Conservation (phyloP, 2,329 filamentous ascomycete species). For the Elsinoe australis region DNA sequence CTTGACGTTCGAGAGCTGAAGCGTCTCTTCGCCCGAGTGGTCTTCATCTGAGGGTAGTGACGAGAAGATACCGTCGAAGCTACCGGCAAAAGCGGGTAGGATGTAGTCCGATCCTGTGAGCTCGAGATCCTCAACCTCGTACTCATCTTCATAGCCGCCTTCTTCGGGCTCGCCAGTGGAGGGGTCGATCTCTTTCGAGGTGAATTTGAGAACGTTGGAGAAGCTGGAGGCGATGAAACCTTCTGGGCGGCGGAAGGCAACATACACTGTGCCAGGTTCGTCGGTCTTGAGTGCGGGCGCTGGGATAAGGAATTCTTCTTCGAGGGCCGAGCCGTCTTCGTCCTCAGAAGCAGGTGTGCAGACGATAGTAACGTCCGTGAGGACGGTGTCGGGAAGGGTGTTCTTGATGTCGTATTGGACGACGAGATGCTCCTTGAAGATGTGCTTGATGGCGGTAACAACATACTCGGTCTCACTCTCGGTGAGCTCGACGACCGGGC, state of each 20-base stretch:
- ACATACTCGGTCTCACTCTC: slow-evolving; percentile 98
- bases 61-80: slow-evolving; percentile 94
- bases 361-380: slow-evolving; percentile 81
- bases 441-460: slow-evolving; percentile 85
- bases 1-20: slow-evolving; percentile 81
- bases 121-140: slow-evolving; percentile 90
- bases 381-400: slow-evolving; percentile 80
- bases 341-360: slow-evolving; percentile 80
- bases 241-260: slow-evolving; percentile 82
- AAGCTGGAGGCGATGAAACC: slow-evolving; percentile 76
- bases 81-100: slow-evolving; percentile 84
- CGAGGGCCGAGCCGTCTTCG: slow-evolving; percentile 60
- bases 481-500: slow-evolving; percentile 75
- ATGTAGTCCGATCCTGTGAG: slow-evolving; percentile 89
- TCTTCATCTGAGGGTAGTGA: slow-evolving; percentile 67
- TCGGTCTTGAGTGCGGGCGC: slow-evolving; percentile 74
- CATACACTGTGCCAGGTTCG: slow-evolving; percentile 87
- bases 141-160: slow-evolving; percentile 90
- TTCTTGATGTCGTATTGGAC: slow-evolving; percentile 98
- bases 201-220: slow-evolving; percentile 92
- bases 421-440: slow-evolving; percentile 95
- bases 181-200: slow-evolving; percentile 95
- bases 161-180: slow-evolving; percentile 90
- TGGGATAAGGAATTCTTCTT: slow-evolving; percentile 89
- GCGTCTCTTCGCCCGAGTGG: slow-evolving; percentile 83